Evolutionary conservation across 2,329 filamentous ascomycete genomes (phyloP).

Genomic region (Curvularia sp.): DNA sequence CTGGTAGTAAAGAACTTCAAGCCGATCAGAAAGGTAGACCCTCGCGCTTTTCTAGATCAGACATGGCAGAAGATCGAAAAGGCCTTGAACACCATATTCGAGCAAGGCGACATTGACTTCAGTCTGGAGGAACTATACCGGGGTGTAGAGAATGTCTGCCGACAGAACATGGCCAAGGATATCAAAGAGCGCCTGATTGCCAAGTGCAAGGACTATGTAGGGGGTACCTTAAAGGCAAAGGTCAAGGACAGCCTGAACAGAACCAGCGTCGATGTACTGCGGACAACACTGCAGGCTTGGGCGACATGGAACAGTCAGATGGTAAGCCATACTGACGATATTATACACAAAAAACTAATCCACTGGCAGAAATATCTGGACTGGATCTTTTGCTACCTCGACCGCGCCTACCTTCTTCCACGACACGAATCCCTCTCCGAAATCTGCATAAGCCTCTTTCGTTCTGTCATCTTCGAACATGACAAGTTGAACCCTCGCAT

Average conservation of each 20-base stretch:
- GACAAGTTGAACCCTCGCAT: conserved; percentile 60
- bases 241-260: conserved; percentile 64
- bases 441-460: conserved; percentile 78
- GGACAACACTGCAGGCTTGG: conserved; percentile 70
- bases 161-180: conserved; percentile 73
- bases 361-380: conserved; percentile 71
- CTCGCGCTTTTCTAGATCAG: conserved; percentile 78
- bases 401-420: conserved; percentile 84
- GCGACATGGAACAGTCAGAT: conserved; percentile 78
- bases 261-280: conserved; percentile 69
- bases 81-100: conserved; percentile 77
- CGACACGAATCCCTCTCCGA: conserved; percentile 81
- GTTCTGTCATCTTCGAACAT: conserved; percentile 65
- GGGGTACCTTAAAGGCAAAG: conserved; percentile 61
- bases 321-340: conserved; percentile 57
- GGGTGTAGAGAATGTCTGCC: conserved; percentile 89
- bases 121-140: conserved; percentile 91
- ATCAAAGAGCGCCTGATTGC: conserved; percentile 71
- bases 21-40: conserved; percentile 67
- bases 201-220: conserved; percentile 70
- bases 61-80: conserved; percentile 76
- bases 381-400: conserved; percentile 92
- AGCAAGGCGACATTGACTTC: conserved; percentile 62
- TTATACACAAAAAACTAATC: conserved; percentile 13
- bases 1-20: conserved; percentile 94